Conservation (phyloP, 805 yeast species). For the Candida endomychidarum region DNA sequence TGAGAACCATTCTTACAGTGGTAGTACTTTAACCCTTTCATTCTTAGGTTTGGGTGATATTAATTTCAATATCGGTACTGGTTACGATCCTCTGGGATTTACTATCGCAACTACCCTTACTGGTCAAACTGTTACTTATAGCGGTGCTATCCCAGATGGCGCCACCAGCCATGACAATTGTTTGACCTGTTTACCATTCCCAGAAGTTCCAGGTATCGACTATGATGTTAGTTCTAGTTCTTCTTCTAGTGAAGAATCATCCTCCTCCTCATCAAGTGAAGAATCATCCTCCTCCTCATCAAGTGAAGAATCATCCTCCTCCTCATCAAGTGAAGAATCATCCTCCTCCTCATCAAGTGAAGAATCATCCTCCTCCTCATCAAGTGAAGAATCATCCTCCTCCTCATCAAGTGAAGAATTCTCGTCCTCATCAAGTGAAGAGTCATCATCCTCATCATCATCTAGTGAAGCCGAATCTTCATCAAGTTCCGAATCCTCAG, state of each 20-base stretch:
- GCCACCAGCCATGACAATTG: constrained; percentile 16
- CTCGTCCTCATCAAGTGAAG: constrained; percentile 7
- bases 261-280: constrained; percentile 10
- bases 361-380: no score
- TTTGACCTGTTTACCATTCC: constrained; percentile 16
- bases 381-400: constrained; percentile 11
- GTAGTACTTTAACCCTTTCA: constrained; percentile 8
- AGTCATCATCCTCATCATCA: constrained; percentile 5
- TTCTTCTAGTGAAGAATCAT: background rate
- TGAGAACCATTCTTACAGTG: constrained; percentile 2
- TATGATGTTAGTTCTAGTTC: constrained; percentile 5
- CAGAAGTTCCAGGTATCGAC: constrained; percentile 17
- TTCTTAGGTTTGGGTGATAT: constrained; percentile 3
- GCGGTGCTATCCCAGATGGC: constrained; percentile 5
- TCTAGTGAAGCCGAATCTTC: no score
- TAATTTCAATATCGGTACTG: constrained; percentile 8
- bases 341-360: constrained; percentile 10
- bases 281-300: constrained; percentile 5
- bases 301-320: constrained; percentile 1
- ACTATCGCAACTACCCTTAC: background rate
- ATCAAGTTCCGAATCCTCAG: no score
- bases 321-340: constrained; percentile 5
- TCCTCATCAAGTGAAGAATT: no score
- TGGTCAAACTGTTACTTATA: constrained; percentile 6
- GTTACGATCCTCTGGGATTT: constrained; percentile 9